phyloP scores from a whole-genome alignment of 1,284 basidiomycete species.

The Cutaneotrichosporon dermatis region DNA sequence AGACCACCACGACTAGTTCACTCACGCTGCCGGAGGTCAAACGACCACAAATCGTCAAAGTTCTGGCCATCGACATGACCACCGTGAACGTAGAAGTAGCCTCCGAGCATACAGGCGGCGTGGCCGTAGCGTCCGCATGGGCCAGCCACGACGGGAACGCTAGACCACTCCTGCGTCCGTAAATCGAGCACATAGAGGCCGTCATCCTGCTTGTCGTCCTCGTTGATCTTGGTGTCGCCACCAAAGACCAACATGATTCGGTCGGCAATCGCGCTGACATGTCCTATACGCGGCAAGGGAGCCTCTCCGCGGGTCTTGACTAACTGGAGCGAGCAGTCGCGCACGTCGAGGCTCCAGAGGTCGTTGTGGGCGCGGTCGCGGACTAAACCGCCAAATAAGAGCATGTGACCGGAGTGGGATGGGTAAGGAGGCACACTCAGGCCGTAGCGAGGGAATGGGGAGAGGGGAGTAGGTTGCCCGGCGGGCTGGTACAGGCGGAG shows the following conservation, averaged over 20 bases:
- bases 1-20: conserved; percentile 8
- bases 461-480: conserved; percentile 27
- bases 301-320: conserved; percentile 85
- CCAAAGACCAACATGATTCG: conserved; percentile 98
- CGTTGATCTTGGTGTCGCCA: conserved; percentile 78
- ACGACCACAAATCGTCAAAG: conserved; percentile 93
- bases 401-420: conserved; percentile 79
- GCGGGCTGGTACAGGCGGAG: conserved; percentile 20
- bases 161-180: conserved; percentile 93
- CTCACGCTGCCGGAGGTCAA: conserved; percentile 90
- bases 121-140: conserved; percentile 93
- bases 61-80: conserved; percentile 96
- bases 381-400: conserved; percentile 95
- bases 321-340: conserved; percentile 69
- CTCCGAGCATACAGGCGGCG: conserved; percentile 86
- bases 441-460: conserved; percentile 94
- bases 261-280: conserved; percentile 91
- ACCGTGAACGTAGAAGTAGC: conserved; percentile 91
- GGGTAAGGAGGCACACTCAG: conserved; percentile 84
- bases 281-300: conserved; percentile 86
- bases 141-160: conserved; percentile 64
- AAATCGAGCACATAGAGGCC: conserved; percentile 93
- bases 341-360: conserved; percentile 81
- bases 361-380: conserved; percentile 89
- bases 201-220: conserved; percentile 83